These are phyloP conservation scores for Epichloe bromicola DNA, from an alignment of 2,329 filamentous ascomycete species.

Conservation along the genomic window DNA sequence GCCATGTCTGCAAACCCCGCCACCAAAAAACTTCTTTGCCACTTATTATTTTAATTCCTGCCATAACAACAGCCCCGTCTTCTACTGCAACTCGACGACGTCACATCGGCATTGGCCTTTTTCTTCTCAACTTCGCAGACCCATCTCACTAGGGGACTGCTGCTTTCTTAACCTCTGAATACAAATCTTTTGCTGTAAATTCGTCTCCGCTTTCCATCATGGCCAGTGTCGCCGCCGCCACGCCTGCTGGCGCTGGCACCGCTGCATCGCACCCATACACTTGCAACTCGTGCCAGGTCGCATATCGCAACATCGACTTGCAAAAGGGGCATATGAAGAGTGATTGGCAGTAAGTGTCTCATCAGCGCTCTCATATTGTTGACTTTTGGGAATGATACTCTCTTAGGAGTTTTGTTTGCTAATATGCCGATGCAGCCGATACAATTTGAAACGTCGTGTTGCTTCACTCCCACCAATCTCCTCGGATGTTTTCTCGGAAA, in stretches of 20 bases:
- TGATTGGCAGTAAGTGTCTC: conserved; percentile 83
- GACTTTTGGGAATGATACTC: background rate
- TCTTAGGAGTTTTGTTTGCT: background rate
- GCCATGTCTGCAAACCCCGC: conserved; percentile 9
- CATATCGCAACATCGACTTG: conserved; percentile 84
- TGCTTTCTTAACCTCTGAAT: background rate
- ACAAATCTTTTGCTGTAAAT: background rate
- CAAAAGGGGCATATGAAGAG: conserved; percentile 95
- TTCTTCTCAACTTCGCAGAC: background rate
- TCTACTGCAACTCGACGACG: background rate
- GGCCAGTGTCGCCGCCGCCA: conserved; percentile 27
- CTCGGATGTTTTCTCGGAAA: conserved; percentile 88
- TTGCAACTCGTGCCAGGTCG: conserved; percentile 96
- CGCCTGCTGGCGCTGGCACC: conserved; percentile 18
- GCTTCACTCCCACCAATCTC: conserved; percentile 82
- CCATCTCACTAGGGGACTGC: background rate
- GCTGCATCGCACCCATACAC: conserved; percentile 71
- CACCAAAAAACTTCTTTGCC: conserved; percentile 15
- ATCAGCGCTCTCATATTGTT: background rate
- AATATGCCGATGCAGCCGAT: conserved; percentile 45
- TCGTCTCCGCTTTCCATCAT: conserved; percentile 21
- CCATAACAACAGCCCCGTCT: conserved; percentile 1
- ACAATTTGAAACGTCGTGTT: conserved; percentile 91
- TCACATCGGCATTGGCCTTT: background rate
- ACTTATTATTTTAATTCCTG: conserved; percentile 13